Conservation (phyloP, 129 eudicot species). For the Flaveria linearis region DNA sequence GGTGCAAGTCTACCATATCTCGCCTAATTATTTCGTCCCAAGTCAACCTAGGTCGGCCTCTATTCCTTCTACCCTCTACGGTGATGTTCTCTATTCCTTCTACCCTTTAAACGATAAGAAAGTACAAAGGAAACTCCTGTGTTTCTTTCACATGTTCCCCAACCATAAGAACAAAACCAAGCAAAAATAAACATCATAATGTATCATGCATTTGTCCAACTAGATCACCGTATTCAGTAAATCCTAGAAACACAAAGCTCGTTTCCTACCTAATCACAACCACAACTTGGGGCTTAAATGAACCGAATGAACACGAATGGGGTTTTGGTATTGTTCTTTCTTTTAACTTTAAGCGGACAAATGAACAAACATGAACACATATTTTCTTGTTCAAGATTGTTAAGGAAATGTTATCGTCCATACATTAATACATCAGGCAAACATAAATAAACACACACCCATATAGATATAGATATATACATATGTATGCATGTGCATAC, state of each 20-base stretch:
- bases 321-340: background rate
- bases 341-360: background rate
- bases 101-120: background rate
- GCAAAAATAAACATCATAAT: background rate
- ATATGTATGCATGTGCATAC: background rate
- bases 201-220: background rate
- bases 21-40: too few species aligned
- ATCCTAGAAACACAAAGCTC: background rate
- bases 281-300: background rate
- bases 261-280: background rate
- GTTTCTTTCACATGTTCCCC: background rate
- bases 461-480: background rate
- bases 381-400: background rate
- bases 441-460: background rate
- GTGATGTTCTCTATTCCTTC: too few species aligned
- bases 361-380: background rate
- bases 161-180: conserved; percentile 1
- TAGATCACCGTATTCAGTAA: background rate
- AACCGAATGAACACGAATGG: background rate
- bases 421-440: background rate
- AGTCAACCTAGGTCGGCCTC: too few species aligned
- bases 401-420: background rate
- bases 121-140: background rate
- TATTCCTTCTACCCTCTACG: too few species aligned
- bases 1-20: too few species aligned